Evolutionary conservation across 345 rosid genomes (phyloP), one percentile per base, ranked within the genome.

Genomic region (Draba incana): DNA sequence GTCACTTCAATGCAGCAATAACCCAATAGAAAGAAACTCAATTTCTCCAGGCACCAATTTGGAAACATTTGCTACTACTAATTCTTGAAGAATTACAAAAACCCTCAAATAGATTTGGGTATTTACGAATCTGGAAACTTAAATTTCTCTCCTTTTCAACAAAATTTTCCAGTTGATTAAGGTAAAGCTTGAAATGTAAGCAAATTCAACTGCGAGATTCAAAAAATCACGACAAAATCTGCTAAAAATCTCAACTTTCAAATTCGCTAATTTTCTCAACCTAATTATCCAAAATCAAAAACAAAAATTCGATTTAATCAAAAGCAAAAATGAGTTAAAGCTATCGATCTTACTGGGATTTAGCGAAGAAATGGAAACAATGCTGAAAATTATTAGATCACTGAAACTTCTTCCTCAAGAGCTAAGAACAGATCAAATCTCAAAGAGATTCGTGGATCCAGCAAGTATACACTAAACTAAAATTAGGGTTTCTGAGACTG

Each of bases 351-450:
- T 71, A 71, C 76, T 64, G 25, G 20, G 76, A 8, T 37, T 35
- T 24, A 8, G 27, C 10, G 46, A 0, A 14, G 47, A 35, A 68
- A 46, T 49, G 31, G 55, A 15, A 55, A 47, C 70, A 71, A 63
- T 71, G 76, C 64, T 15, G 63, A 10, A 20, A 62, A 20, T 20
- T 20, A 62, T 33, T 12, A 38, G 37, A 62, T 12, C 16, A 16
- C 66, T 35, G 39, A 28, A 62, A 39, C 35, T 43, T 24, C 63
- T 42, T 39, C 25, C 38, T 31, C 28, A 6, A 33, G 41, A 58
- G 41, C 56, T 69, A 64, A 45, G 62, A 59, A 27, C 88, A 64
- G 83, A 72, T 59, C 66, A 38, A 48, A 28, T 3, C 30, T 2
- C 31, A 28, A 28, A 28, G 30, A 28, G 4, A 28, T 28, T 20